Conservation (phyloP, 345 rosid species). For the Euphorbia pulcherrima region DNA sequence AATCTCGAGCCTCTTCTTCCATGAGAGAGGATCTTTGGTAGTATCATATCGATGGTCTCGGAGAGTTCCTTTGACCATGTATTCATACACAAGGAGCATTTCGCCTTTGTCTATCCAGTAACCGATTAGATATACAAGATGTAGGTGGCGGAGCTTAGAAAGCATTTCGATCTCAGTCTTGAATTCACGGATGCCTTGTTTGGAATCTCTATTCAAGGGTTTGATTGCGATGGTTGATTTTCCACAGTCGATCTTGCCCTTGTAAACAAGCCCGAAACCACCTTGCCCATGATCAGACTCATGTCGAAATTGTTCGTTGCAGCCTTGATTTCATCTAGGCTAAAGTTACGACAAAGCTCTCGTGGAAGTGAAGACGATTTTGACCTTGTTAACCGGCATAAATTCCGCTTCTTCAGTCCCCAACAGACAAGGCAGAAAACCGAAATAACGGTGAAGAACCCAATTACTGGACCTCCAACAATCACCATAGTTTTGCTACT, state of each 20-base stretch:
- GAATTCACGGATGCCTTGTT: conserved; percentile 6
- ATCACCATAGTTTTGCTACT: not conserved
- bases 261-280: conserved; percentile 3
- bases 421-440: not conserved
- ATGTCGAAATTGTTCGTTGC: conserved; percentile 8
- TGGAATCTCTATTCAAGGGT: not conserved
- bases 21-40: not conserved
- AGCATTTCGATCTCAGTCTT: conserved; percentile 11
- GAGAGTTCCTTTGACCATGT: conserved; percentile 6
- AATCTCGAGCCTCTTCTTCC: conserved; percentile 8
- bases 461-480: not conserved
- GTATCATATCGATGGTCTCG: not conserved
- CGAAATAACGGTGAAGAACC: not conserved
- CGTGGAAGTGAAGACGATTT: not conserved
- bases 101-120: conserved; percentile 40
- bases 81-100: conserved; percentile 4
- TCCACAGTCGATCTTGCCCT: not conserved
- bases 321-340: not conserved
- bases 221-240: not conserved
- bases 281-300: not conserved
- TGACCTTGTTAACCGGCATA: not conserved
- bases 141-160: conserved; percentile 29
- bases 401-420: not conserved
- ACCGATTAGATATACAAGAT: conserved; percentile 81
- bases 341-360: conserved; percentile 9